A percentile compares a stretch with the other conserved stretches of the same genome.
phyloP scores from a whole-genome alignment of 306 rosid species.

The Vigna hirtella region DNA sequence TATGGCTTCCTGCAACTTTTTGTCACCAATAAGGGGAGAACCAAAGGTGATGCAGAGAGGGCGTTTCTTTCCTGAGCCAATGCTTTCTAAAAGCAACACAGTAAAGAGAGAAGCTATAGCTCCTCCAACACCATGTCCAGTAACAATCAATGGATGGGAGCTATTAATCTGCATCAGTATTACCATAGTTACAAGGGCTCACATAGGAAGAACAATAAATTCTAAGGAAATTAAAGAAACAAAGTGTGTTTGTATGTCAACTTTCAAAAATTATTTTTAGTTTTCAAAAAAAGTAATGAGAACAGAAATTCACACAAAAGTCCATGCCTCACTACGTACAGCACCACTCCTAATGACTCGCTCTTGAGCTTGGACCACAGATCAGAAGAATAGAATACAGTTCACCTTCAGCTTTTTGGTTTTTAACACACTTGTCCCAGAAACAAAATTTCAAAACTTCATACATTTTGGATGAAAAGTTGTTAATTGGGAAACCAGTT shows the following conservation, averaged over 20 bases:
- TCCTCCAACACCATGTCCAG: slow-evolving; percentile 74
- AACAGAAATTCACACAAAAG: background rate
- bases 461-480: background rate
- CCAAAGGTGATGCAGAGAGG: slow-evolving; percentile 86
- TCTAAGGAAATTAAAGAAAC: background rate
- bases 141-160: slow-evolving; percentile 50
- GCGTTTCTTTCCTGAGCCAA: slow-evolving; percentile 46
- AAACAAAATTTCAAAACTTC: background rate
- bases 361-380: background rate
- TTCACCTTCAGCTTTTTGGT: background rate
- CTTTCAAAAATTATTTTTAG: too few species aligned
- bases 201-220: background rate
- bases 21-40: slow-evolving; percentile 70
- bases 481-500: background rate
- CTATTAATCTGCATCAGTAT: slow-evolving; percentile 40
- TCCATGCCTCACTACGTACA: background rate
- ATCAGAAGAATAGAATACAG: background rate
- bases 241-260: background rate
- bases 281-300: background rate
- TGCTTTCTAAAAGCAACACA: slow-evolving; percentile 53
- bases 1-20: slow-evolving; percentile 47
- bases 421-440: background rate
- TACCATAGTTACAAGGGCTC: background rate
- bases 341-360: background rate
- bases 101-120: slow-evolving; percentile 79